These are phyloP conservation scores for Turritis glabra DNA, from an alignment of 345 rosid genomes.

Conservation along the genomic window DNA sequence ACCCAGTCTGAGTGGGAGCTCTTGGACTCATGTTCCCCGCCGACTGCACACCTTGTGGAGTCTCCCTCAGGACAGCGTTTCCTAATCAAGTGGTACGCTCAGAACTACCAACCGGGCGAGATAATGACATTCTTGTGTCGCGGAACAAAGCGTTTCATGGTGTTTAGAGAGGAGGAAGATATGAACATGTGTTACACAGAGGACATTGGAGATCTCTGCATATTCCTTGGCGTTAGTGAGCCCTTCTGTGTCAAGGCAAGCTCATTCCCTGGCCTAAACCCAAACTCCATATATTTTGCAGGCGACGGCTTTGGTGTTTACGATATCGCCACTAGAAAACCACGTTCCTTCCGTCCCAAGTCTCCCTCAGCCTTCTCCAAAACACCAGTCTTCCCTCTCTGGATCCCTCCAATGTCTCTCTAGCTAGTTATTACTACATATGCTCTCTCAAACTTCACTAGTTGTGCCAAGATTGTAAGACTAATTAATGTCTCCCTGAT, in stretches of 20 bases:
- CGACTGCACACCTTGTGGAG: slow-evolving; percentile 12
- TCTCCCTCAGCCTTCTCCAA: not conserved
- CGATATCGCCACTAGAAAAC: slow-evolving; percentile 24
- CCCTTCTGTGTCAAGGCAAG: slow-evolving; percentile 27
- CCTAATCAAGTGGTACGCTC: slow-evolving; percentile 21
- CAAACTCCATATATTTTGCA: slow-evolving; percentile 24
- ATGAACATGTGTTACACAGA: slow-evolving; percentile 22
- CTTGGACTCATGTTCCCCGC: slow-evolving; percentile 26
- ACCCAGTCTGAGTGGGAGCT: slow-evolving; percentile 17
- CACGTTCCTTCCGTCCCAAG: slow-evolving; percentile 25
- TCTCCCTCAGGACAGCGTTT: slow-evolving; percentile 25
- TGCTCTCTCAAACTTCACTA: not conserved
- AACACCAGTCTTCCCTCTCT: not conserved
- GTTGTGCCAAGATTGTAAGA: too few relatives aligned
- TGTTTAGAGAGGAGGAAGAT: slow-evolving; percentile 19
- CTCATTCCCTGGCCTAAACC: slow-evolving; percentile 27
- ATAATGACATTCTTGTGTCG: slow-evolving; percentile 11
- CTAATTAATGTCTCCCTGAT: too few relatives aligned
- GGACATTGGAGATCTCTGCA: slow-evolving; percentile 33
- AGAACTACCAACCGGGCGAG: slow-evolving; percentile 1
- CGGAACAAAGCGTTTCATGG: slow-evolving; percentile 29
- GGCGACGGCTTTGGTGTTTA: slow-evolving; percentile 10
- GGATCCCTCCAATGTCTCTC: slow-evolving; percentile 2
- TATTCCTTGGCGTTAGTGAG: slow-evolving; percentile 25
- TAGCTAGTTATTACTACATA: too few relatives aligned